Base-by-base conservation (phyloP, 192 early-diverging fungal species). In the Entomortierella parvispora region DNA sequence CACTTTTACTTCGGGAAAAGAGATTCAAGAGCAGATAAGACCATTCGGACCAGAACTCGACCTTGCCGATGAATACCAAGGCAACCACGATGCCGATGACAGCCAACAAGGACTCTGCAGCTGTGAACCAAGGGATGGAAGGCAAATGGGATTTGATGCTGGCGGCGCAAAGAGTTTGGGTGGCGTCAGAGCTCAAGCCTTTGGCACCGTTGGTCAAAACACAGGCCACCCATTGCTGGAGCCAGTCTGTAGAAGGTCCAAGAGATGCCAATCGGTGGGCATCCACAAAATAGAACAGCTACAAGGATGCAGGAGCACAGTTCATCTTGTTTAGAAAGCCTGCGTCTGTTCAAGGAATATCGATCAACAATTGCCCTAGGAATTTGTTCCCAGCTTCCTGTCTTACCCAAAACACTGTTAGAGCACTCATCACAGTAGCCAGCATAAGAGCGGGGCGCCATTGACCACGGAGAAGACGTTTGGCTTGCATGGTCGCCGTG, bases 371-470 rank as follows among this genome's bases (percentile, higher is more conserved):
- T n/a, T n/a, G n/a, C n/a, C n/a, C n/a, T n/a, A n/a, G n/a, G n/a
- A n/a, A n/a, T n/a, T n/a, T n/a, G n/a, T n/a, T n/a, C n/a, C n/a
- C n/a, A n/a, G n/a, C n/a, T n/a, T n/a, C n/a, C n/a, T n/a, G n/a
- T 62, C 20, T 18, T 66, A 66, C 71, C 71, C 74, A 77, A 58
- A 77, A 77, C 25, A 77, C 55, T 0, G 66, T 68, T 3, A 77
- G 28, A 22, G 54, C 63, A 5, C 47, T 32, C 48, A 68, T 63
- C 34, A 51, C 49, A 12, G 66, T 68, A 20, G 45, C 59, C 14
- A 68, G 23, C 74, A 77, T 77, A 10, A 77, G 44, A 18, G 65
- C 74, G 29, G 74, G 74, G 34, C 74, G 74, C 74, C 74, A 77
- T 47, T 77, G 74, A 14, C 74, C 74, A 12, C 74, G 65, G 25